phyloP scores from a whole-genome alignment of 805 yeast genomes.

The Yarrowia sp. region DNA sequence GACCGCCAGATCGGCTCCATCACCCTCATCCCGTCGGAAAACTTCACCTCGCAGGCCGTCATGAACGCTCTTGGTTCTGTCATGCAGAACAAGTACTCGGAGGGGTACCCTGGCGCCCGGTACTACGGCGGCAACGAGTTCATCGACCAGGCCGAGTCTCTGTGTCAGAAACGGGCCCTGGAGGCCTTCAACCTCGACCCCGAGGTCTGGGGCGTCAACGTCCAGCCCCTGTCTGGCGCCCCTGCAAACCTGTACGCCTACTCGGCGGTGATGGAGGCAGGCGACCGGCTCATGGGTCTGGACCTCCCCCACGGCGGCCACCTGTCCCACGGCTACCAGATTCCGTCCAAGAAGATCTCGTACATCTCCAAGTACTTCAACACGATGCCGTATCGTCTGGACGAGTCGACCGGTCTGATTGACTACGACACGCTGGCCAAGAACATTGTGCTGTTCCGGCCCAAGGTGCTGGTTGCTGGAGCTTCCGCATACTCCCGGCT shows the following conservation, averaged over 20 bases:
- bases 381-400: conserved; percentile 95
- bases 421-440: conserved; percentile 88
- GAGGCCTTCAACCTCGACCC: conserved; percentile 79
- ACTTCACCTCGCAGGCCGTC: conserved; percentile 93
- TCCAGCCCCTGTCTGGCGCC: conserved; percentile 93
- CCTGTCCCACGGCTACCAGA: conserved; percentile 95
- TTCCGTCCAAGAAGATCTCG: conserved; percentile 86
- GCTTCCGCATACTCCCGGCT: conserved; percentile 94
- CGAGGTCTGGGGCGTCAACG: conserved; percentile 95
- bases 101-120: conserved; percentile 97
- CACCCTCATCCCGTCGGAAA: conserved; percentile 93
- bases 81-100: conserved; percentile 97
- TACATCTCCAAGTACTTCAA: conserved; percentile 93
- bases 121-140: conserved; percentile 98
- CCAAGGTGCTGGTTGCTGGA: conserved; percentile 94
- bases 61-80: conserved; percentile 94
- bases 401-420: conserved; percentile 84
- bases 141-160: conserved; percentile 86
- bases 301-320: conserved; percentile 99
- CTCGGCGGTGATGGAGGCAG: conserved; percentile 85
- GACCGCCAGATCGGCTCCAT: conserved; percentile 90
- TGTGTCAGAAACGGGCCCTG: conserved; percentile 91
- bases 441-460: conserved; percentile 87
- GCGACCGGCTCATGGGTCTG: conserved; percentile 95
- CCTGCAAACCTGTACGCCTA: conserved; percentile 96